These are phyloP conservation scores for Moelleriella libera DNA, from an alignment of 2,329 filamentous ascomycete genomes.

Conservation along the genomic window DNA sequence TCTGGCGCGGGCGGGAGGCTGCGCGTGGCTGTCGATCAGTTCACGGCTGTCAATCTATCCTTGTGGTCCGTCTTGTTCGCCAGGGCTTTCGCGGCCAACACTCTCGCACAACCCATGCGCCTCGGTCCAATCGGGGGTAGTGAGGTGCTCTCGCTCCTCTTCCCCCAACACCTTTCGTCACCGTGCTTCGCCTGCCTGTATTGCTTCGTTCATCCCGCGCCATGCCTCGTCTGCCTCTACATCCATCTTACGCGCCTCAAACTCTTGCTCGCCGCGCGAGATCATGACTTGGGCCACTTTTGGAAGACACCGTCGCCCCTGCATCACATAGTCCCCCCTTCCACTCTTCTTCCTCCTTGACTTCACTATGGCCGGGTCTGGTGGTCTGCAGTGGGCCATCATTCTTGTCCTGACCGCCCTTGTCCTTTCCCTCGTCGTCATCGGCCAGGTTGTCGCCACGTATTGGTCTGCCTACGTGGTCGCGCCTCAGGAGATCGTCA, in stretches of 20 bases:
- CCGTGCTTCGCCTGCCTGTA: too few relatives aligned
- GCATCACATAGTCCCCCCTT: constrained; percentile 10
- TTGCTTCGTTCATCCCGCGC: constrained; percentile 1
- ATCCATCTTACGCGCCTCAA: not conserved
- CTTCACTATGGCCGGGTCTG: constrained; percentile 32
- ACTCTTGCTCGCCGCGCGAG: not conserved
- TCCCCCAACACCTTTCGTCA: not conserved
- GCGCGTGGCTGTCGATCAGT: not conserved
- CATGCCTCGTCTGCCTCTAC: not conserved
- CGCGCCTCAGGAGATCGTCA: constrained; percentile 42
- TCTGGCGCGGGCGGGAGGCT: too few relatives aligned
- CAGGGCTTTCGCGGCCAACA: constrained; percentile 1
- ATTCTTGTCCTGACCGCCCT: constrained; percentile 44
- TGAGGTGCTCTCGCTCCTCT: constrained; percentile 2
- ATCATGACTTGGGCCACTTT: constrained; percentile 3
- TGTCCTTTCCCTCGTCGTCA: constrained; percentile 38
- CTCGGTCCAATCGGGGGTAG: constrained; percentile 3
- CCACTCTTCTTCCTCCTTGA: constrained; percentile 5
- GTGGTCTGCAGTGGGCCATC: constrained; percentile 40
- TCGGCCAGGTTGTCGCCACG: constrained; percentile 34
- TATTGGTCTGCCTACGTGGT: constrained; percentile 42
- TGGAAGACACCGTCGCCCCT: constrained; percentile 6
- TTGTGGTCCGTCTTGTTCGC: not conserved
- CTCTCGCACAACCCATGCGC: constrained; percentile 1
- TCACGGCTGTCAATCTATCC: not conserved